Evolutionary conservation across 2,329 filamentous ascomycete species (phyloP).

Genomic region (Cercospora sp.): DNA sequence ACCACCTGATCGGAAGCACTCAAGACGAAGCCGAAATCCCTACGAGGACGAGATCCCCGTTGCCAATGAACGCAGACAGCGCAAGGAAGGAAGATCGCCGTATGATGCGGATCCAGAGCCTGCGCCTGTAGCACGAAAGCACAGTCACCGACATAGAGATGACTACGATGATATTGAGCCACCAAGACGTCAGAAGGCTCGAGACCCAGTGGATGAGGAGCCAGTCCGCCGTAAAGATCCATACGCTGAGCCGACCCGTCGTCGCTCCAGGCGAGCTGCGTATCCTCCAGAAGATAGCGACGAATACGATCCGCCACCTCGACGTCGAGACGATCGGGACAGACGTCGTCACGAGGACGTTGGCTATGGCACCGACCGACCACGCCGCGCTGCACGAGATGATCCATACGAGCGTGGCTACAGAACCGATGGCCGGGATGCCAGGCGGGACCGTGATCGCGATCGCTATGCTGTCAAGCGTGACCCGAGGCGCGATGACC

Average conservation of each 20-base stretch:
- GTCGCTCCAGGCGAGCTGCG: constrained; percentile 15
- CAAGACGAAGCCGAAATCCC: background rate
- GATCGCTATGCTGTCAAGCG: constrained; percentile 28
- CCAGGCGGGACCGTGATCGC: constrained; percentile 28
- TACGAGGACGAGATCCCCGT: constrained; percentile 8
- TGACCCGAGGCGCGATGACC: constrained; percentile 22
- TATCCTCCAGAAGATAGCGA: constrained; percentile 25
- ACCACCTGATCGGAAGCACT: background rate
- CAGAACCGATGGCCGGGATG: constrained; percentile 34
- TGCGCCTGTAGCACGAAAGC: constrained; percentile 14
- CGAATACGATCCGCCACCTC: constrained; percentile 25
- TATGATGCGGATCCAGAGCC: constrained; percentile 21
- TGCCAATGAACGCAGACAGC: constrained; percentile 19
- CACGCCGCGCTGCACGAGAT: constrained; percentile 29
- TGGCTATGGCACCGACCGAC: constrained; percentile 36
- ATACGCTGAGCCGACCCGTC: constrained; percentile 25
- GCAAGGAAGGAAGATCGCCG: constrained; percentile 16
- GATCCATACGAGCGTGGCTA: constrained; percentile 35
- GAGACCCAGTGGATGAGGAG: constrained; percentile 20
- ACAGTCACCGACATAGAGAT: constrained; percentile 17
- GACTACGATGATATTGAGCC: constrained; percentile 19
- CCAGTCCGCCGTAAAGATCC: constrained; percentile 24
- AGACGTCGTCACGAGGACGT: constrained; percentile 28
- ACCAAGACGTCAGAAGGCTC: constrained; percentile 19
- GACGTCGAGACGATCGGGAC: constrained; percentile 23